Percentiles rank a stretch among this genome's conserved stretches.
Conservation (phyloP, 1,284 basidiomycete genomes). For the Hemileia vastatrix region DNA sequence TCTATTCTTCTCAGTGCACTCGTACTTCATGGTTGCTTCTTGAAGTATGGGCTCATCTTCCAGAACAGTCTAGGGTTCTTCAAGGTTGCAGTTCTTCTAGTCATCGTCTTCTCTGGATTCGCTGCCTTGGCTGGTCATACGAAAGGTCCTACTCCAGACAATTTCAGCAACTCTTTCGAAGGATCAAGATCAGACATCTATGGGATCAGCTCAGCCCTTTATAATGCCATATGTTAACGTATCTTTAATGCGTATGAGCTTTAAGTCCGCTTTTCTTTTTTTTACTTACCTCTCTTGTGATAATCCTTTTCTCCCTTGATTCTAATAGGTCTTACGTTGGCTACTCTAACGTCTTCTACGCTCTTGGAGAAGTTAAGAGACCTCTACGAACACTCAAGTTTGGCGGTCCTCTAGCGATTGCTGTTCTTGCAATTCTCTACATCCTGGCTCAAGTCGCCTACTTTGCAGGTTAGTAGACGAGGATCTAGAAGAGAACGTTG, state of each 20-base stretch:
- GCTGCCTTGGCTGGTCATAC: conserved; percentile 51
- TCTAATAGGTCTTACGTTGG: conserved; percentile 56
- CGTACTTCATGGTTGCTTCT: conserved; percentile 53
- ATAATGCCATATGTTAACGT: conserved; percentile 22
- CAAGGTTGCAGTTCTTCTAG: conserved; percentile 55
- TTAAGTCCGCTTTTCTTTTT: conserved; percentile 48
- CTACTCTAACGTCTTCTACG: conserved; percentile 52
- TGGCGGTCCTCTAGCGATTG: conserved; percentile 52
- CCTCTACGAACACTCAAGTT: conserved; percentile 52
- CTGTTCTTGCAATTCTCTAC: conserved; percentile 50
- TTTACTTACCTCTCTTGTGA: conserved; percentile 11
- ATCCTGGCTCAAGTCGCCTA: conserved; percentile 53
- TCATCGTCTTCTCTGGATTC: conserved; percentile 53
- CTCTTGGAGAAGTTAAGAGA: conserved; percentile 52
- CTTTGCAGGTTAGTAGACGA: conserved; percentile 46
- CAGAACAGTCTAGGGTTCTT: conserved; percentile 59
- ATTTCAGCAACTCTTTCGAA: conserved; percentile 51
- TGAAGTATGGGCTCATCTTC: conserved; percentile 55
- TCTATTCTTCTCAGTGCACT: conserved; percentile 30
- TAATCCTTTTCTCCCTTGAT: conserved; percentile 34
- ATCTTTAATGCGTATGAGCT: no score
- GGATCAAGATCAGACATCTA: conserved; percentile 50
- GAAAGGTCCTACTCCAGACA: conserved; percentile 48
- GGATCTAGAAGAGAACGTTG: background rate
- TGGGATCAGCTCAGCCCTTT: conserved; percentile 29